Evolutionary conservation across 306 rosid species (phyloP), one percentile per base, ranked within the genome.

Genomic region (Prunus dulcis): DNA sequence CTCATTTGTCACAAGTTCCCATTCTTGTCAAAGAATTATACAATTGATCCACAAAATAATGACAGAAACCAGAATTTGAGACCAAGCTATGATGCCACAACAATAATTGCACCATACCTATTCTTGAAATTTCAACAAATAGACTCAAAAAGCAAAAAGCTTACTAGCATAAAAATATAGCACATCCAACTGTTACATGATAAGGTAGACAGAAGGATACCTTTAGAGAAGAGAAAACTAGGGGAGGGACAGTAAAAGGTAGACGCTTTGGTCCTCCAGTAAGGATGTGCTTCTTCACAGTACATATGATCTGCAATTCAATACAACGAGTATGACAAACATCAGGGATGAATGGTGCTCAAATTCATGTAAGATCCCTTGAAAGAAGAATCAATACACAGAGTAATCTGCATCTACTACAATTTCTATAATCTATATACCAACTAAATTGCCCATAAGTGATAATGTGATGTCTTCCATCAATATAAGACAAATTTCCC

Each of bases 211-310:
- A 57, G 79, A 77, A 64, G 45, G 84, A 80, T 77, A 96, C 99
- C 99, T 96, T 96, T 20, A 96, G 84, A 61, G 93, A 88, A 83
- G 92, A 88, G 87, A 92, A 91, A 72, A 96, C 87, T 38, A 96
- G 88, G 82, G 99, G 90, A 46, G 99, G 98, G 79, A 91, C 79
- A 25, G 98, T 96, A 80, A 87, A 96, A 49, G 93, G 96, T n/a
- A 96, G 82, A 60, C 99, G 98, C 82, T 83, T 92, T 58, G 95
- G 84, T 82, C 98, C 99, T 83, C 99, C 99, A 18, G 86, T 76
- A 80, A 89, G 72, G 83, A 96, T 82, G 78, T 96, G 97, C 87
- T 92, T 89, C 88, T 87, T 87, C 83, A 92, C 89, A 66, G 93
- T 89, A 69, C 86, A 85, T 77, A 92, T 92, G 75, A 96, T 91